Evolutionary conservation across 75 land plant species (phyloP).

Genomic region (Sequoia sempervirens): DNA sequence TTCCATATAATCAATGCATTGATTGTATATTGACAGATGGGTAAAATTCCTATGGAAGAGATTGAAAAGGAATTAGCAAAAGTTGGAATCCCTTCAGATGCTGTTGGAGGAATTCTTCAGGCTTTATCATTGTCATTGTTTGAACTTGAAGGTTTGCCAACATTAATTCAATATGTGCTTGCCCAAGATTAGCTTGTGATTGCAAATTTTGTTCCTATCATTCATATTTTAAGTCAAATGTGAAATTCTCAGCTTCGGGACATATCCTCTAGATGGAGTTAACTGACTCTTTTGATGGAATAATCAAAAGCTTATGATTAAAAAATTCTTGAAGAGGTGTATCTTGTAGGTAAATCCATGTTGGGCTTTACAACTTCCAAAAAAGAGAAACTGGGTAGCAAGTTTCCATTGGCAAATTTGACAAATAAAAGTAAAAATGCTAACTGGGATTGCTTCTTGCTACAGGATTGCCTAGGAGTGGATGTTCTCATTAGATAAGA

Average conservation of each 20-base stretch:
- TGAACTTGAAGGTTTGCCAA: constrained; percentile 70
- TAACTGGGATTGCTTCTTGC: neutral
- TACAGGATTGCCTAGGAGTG: neutral
- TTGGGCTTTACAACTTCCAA: neutral
- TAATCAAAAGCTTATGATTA: neutral
- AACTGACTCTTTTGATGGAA: neutral
- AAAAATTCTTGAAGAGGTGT: neutral
- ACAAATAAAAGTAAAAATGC: neutral
- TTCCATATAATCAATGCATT: neutral
- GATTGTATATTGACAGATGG: constrained; percentile 44
- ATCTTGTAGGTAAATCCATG: neutral
- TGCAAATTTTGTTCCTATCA: neutral
- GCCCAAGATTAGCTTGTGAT: neutral
- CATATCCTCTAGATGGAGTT: neutral
- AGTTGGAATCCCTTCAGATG: constrained; percentile 57
- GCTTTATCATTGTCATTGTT: constrained; percentile 68
- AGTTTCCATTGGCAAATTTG: neutral
- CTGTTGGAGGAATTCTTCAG: constrained; percentile 62
- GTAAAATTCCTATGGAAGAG: constrained; percentile 71
- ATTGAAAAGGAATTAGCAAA: constrained; percentile 60
- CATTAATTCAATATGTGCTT: neutral
- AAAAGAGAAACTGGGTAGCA: neutral
- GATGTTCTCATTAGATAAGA: neutral
- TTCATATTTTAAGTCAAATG: neutral
- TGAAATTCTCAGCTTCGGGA: neutral